Evolutionary conservation across 345 rosid genomes (phyloP).

Genomic region (Corchorus olitorius): DNA sequence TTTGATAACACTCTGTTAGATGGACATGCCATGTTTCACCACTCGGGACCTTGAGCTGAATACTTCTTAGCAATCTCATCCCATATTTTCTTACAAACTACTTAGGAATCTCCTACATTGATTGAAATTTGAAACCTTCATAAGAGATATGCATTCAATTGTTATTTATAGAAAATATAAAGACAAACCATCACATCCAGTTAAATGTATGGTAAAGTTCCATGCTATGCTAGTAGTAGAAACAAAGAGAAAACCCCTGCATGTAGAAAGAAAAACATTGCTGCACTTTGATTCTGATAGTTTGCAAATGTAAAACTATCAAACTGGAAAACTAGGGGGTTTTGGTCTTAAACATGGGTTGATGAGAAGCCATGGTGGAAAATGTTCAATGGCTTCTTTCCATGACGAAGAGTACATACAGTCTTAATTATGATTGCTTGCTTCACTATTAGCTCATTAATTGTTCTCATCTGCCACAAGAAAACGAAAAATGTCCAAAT

Average conservation of each 20-base stretch:
- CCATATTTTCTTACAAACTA: constrained; percentile 29
- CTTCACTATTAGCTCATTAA: no score
- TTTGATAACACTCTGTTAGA: constrained; percentile 14
- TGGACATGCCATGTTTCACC: constrained; percentile 34
- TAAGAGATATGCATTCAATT: not conserved
- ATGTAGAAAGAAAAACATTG: no score
- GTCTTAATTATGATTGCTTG: not conserved
- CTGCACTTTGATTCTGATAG: not conserved
- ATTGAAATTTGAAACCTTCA: not conserved
- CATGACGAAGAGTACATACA: no score
- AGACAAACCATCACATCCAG: not conserved
- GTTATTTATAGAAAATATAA: not conserved
- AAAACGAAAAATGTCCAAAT: no score
- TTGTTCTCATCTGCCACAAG: no score
- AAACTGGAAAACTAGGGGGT: constrained; percentile 25
- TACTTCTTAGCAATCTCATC: not conserved
- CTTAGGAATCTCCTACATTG: constrained; percentile 32
- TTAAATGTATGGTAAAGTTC: no score
- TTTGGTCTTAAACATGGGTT: constrained; percentile 2
- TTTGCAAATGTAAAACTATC: not conserved
- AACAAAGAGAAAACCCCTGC: not conserved
- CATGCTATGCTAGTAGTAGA: no score
- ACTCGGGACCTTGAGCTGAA: constrained; percentile 28
- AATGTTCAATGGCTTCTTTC: not conserved
- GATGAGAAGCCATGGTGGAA: not conserved